Evolutionary conservation across 768 basidiomycete species (phyloP).

Genomic region (Boletus pseudo-olivaceus): DNA sequence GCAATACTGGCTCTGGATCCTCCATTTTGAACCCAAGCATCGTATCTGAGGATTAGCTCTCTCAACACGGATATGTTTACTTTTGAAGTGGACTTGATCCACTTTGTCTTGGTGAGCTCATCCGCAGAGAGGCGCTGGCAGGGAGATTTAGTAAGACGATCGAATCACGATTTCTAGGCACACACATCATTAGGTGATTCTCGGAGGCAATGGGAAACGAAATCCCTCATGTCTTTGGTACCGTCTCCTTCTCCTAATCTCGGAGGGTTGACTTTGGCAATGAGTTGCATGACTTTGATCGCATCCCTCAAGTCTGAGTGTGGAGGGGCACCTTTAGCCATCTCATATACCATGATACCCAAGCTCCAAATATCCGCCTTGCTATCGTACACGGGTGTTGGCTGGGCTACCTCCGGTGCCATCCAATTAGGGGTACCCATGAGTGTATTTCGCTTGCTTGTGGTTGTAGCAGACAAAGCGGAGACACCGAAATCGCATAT

Average conservation of each 20-base stretch:
- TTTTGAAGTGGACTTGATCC: conserved; percentile 80
- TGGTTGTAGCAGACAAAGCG: conserved; percentile 76
- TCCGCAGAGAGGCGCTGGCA: conserved; percentile 82
- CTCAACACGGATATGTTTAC: conserved; percentile 62
- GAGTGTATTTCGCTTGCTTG: conserved; percentile 92
- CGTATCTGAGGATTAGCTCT: conserved; percentile 77
- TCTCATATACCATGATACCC: conserved; percentile 94
- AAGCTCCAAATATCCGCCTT: conserved; percentile 99
- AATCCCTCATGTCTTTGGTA: conserved; percentile 83
- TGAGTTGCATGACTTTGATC: conserved; percentile 83
- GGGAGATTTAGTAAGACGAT: conserved; percentile 5
- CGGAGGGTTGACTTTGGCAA: conserved; percentile 82
- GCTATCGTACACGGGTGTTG: conserved; percentile 87
- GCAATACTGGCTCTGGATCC: conserved; percentile 78
- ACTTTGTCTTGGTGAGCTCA: conserved; percentile 81
- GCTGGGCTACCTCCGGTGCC: conserved; percentile 96
- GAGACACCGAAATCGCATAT: conserved; percentile 99
- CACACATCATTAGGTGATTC: conserved; percentile 77
- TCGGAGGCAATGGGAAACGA: conserved; percentile 76
- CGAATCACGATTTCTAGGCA: neutral
- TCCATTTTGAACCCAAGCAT: conserved; percentile 63
- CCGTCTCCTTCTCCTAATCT: conserved; percentile 74
- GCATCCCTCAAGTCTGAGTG: conserved; percentile 82
- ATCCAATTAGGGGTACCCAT: conserved; percentile 99
- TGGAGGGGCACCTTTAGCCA: conserved; percentile 94